Evolutionary conservation across 352 stramenopile species (phyloP).

Genomic region (Phytopythium delawarense): DNA sequence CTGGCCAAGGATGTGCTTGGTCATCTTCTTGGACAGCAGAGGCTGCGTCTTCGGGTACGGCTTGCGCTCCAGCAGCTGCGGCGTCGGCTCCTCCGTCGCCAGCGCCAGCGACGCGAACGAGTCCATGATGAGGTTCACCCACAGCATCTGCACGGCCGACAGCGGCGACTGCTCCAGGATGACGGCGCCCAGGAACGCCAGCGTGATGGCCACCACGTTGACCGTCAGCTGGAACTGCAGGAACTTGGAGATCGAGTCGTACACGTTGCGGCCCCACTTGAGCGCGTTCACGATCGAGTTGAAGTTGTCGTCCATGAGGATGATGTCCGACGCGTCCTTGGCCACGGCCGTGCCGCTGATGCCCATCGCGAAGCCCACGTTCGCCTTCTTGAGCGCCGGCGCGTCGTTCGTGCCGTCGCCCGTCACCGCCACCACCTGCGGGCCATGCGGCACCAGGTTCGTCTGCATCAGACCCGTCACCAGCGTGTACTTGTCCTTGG

Average conservation of each 20-base stretch:
- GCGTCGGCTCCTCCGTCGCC: constrained; percentile 89
- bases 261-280: constrained; percentile 95
- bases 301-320: constrained; percentile 97
- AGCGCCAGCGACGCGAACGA: constrained; percentile 94
- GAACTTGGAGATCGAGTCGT: constrained; percentile 97
- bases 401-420: constrained; percentile 97
- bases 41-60: constrained; percentile 89
- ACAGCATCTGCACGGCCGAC: constrained; percentile 95
- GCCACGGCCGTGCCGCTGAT: constrained; percentile 94
- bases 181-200: constrained; percentile 87
- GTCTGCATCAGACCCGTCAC: constrained; percentile 91
- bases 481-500: constrained; percentile 97
- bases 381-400: constrained; percentile 94
- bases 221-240: constrained; percentile 96
- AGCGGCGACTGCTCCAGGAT: constrained; percentile 68
- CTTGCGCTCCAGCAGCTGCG: constrained; percentile 83
- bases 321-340: constrained; percentile 96
- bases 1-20: constrained; percentile 92
- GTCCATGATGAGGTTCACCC: constrained; percentile 98
- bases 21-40: constrained; percentile 93
- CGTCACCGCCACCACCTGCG: constrained; percentile 93
- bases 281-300: constrained; percentile 95
- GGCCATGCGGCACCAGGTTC: constrained; percentile 66
- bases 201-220: constrained; percentile 89
- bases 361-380: constrained; percentile 97